phyloP scores from a whole-genome alignment of 495 filamentous ascomycete genomes.

The Lophiostoma macrostomum region DNA sequence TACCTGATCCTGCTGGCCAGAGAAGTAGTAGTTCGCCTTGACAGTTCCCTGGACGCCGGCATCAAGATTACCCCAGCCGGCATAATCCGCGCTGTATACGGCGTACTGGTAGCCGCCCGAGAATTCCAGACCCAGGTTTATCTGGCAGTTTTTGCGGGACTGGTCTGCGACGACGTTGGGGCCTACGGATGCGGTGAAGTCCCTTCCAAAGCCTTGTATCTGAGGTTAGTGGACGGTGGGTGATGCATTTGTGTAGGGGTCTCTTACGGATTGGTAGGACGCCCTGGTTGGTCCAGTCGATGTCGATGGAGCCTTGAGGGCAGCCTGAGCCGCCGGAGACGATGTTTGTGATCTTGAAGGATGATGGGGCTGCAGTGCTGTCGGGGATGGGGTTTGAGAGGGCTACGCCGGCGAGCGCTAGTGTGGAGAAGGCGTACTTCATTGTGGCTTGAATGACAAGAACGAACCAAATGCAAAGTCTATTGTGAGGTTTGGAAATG shows the following conservation, averaged over 20 bases:
- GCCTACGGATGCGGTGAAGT: conserved; percentile 44
- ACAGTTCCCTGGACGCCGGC: conserved; percentile 44
- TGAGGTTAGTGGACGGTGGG: background rate
- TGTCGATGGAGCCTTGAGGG: conserved; percentile 29
- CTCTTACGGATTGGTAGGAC: conserved; percentile 26
- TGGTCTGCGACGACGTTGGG: conserved; percentile 36
- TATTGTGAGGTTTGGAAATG: background rate
- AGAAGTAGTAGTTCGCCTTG: conserved; percentile 51
- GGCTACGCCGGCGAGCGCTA: conserved; percentile 20
- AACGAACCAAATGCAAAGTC: no score
- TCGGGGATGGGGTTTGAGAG: conserved; percentile 21
- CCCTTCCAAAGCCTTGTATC: conserved; percentile 17
- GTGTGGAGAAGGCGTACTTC: conserved; percentile 13
- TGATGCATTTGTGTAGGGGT: background rate
- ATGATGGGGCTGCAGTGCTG: conserved; percentile 1
- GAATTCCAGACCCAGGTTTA: conserved; percentile 48
- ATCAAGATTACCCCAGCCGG: conserved; percentile 45
- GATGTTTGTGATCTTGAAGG: conserved; percentile 25
- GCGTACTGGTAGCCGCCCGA: conserved; percentile 49
- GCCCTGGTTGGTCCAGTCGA: conserved; percentile 17
- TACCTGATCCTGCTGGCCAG: conserved; percentile 38
- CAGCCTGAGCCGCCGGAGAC: conserved; percentile 32
- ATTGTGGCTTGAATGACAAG: no score
- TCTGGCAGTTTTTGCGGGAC: conserved; percentile 50
- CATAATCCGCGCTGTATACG: conserved; percentile 49